Percentiles rank a stretch among this genome's conserved stretches.
phyloP scores from a whole-genome alignment of 2,329 filamentous ascomycete genomes.

The Diplodia mutila region DNA sequence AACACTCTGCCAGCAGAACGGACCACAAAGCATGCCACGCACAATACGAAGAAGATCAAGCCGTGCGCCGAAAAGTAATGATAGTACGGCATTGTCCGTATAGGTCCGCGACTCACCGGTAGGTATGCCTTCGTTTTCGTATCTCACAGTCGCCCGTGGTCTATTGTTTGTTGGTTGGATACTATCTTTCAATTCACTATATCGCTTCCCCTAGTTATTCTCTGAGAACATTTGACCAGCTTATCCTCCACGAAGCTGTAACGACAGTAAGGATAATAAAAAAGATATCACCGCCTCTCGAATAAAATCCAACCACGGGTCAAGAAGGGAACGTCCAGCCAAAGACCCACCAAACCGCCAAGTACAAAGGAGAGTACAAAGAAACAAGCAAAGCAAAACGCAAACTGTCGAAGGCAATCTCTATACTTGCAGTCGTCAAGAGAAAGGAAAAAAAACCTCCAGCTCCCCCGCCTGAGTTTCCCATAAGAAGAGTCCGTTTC shows the following conservation, averaged over 20 bases:
- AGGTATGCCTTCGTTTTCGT: conserved; percentile 7
- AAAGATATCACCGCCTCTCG: conserved; percentile 9
- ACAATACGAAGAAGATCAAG: conserved; percentile 2
- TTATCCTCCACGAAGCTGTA: conserved; percentile 13
- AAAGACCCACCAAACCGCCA: neutral
- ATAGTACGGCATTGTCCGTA: neutral
- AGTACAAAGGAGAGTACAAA: conserved; percentile 19
- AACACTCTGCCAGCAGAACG: neutral
- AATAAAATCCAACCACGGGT: conserved; percentile 1
- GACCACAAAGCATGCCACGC: neutral
- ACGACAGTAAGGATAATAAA: conserved; percentile 22
- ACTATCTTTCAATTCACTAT: conserved; percentile 23
- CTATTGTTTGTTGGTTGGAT: neutral
- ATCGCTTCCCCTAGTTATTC: neutral
- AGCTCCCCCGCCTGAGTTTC: neutral
- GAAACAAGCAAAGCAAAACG: conserved; percentile 11
- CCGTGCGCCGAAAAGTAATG: conserved; percentile 1
- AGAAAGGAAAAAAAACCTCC: neutral
- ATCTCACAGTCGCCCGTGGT: neutral
- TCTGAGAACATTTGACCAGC: conserved; percentile 4
- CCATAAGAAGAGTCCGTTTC: conserved; percentile 8
- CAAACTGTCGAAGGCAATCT: conserved; percentile 19
- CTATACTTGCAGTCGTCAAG: conserved; percentile 1
- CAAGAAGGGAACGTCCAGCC: conserved; percentile 16
- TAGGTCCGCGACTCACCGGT: neutral